These are phyloP conservation scores for Talaromyces islandicus DNA, from an alignment of 2,329 filamentous ascomycete genomes.

Conservation along the genomic window DNA sequence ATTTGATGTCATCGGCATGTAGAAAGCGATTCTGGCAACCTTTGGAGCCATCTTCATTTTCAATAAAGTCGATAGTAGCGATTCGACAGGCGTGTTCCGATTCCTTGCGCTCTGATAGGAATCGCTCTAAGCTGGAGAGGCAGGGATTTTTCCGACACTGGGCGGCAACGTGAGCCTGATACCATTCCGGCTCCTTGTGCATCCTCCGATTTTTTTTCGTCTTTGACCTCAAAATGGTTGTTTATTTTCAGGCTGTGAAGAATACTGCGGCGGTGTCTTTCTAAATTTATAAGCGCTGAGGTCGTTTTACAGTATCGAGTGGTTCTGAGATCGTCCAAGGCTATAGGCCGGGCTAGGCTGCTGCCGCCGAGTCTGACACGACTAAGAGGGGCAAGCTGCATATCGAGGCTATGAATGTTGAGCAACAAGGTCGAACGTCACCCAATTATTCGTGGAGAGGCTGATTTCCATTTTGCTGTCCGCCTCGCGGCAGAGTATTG, in stretches of 20 bases:
- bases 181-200: not conserved
- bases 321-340: not conserved
- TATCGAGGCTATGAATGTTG: not conserved
- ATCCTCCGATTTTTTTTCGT: not conserved
- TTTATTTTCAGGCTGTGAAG: not conserved
- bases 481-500: not conserved
- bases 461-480: not conserved
- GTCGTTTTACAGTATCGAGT: not conserved
- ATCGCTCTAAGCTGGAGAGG: not conserved
- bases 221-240: not conserved
- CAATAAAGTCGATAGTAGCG: not conserved
- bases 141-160: slow-evolving; percentile 1
- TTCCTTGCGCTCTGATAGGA: not conserved
- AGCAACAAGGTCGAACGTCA: not conserved
- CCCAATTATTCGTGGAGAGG: not conserved
- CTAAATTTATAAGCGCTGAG: not conserved
- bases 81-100: not conserved
- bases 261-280: not conserved
- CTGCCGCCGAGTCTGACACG: not conserved
- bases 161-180: not conserved
- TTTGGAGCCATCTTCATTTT: not conserved
- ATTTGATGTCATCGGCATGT: not conserved
- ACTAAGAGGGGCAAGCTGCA: not conserved
- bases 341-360: not conserved
- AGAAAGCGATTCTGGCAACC: not conserved